Conservation (phyloP, 2,329 filamentous ascomycete species). For the Aspergillus sp. region DNA sequence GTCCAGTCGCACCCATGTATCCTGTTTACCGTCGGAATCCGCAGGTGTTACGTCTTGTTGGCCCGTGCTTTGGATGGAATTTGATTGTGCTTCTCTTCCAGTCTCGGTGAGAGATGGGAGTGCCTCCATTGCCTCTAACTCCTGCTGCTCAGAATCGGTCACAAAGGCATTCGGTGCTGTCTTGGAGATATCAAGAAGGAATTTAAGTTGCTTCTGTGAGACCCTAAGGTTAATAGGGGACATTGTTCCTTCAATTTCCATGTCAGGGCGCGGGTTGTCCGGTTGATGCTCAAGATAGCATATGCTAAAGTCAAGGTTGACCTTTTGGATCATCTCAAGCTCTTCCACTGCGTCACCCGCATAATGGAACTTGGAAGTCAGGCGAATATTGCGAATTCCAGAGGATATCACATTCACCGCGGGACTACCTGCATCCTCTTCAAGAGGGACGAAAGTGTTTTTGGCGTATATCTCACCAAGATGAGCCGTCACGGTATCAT, state of each 20-base stretch:
- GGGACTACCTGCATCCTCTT: constrained; percentile 70
- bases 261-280: constrained; percentile 77
- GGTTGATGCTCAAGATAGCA: constrained; percentile 84
- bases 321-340: constrained; percentile 93
- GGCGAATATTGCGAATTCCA: constrained; percentile 85
- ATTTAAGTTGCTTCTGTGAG: constrained; percentile 87
- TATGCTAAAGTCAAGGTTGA: constrained; percentile 89
- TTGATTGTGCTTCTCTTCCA: constrained; percentile 50
- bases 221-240: constrained; percentile 88
- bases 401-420: constrained; percentile 87
- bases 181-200: constrained; percentile 80
- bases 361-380: constrained; percentile 90
- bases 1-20: constrained; percentile 90
- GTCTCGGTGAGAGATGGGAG: constrained; percentile 60
- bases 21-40: constrained; percentile 66
- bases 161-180: constrained; percentile 87
- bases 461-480: constrained; percentile 96
- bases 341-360: constrained; percentile 71
- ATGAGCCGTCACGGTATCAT: constrained; percentile 87
- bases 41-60: constrained; percentile 58
- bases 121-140: constrained; percentile 73
- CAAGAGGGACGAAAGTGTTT: constrained; percentile 84
- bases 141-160: constrained; percentile 67
- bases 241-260: constrained; percentile 88
- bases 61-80: constrained; percentile 49